phyloP scores from a whole-genome alignment of 768 basidiomycete species.

The Suillus clintonianus region DNA sequence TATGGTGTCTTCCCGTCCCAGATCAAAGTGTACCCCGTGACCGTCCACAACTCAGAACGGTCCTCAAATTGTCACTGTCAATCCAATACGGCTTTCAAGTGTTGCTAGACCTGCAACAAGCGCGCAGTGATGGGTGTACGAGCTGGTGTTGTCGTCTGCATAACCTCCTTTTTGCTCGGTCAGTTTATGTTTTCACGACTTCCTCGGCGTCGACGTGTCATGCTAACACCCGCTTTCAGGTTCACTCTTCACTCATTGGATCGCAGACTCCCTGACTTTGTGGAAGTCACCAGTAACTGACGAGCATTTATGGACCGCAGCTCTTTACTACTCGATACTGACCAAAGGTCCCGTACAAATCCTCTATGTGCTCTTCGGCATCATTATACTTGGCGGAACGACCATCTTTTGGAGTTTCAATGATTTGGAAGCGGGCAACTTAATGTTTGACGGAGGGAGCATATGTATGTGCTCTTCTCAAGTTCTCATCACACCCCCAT shows the following conservation, averaged over 20 bases:
- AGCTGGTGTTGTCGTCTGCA: constrained; percentile 71
- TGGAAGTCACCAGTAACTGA: constrained; percentile 91
- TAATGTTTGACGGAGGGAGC: constrained; percentile 92
- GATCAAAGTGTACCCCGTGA: constrained; percentile 1
- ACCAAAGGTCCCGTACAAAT: constrained; percentile 61
- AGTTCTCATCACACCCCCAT: background rate
- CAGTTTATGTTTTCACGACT: constrained; percentile 13
- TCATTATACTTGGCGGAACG: constrained; percentile 59
- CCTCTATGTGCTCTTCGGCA: constrained; percentile 55
- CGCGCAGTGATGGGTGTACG: constrained; percentile 65
- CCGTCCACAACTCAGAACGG: background rate
- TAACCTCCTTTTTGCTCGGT: constrained; percentile 84
- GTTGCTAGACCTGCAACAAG: background rate
- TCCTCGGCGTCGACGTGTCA: background rate
- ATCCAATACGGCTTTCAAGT: background rate
- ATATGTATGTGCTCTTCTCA: constrained; percentile 59
- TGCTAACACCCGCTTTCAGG: constrained; percentile 42
- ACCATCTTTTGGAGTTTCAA: constrained; percentile 79
- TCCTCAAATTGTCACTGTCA: background rate
- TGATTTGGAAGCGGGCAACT: constrained; percentile 76
- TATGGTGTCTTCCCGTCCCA: background rate
- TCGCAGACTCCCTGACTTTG: constrained; percentile 87
- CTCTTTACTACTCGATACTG: constrained; percentile 79
- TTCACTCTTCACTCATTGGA: constrained; percentile 86
- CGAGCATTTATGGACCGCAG: constrained; percentile 79